phyloP scores from a whole-genome alignment of 495 filamentous ascomycete genomes.

The Penicillium manginii region DNA sequence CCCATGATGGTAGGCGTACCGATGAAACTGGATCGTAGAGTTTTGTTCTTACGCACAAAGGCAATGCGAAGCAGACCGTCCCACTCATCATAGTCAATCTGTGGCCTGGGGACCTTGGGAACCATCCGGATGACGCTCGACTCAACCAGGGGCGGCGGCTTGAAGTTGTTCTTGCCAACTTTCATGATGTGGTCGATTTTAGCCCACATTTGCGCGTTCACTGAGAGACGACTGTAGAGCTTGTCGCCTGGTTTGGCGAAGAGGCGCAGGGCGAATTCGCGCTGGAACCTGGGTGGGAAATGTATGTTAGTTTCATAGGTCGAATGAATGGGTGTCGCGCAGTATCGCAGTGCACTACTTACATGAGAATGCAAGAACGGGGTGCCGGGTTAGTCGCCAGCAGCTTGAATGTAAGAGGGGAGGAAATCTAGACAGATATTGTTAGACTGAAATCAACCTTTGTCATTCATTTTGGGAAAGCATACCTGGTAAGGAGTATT shows the following conservation, averaged over 20 bases:
- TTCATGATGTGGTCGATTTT: constrained; percentile 87
- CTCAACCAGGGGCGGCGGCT: constrained; percentile 89
- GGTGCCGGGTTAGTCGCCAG: constrained; percentile 77
- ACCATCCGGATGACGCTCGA: constrained; percentile 78
- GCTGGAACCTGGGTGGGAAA: constrained; percentile 48
- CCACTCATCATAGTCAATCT: constrained; percentile 92
- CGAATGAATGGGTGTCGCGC: constrained; percentile 7
- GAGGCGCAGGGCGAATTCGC: constrained; percentile 76
- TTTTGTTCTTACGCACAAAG: constrained; percentile 80
- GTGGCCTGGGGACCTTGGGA: constrained; percentile 78
- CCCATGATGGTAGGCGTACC: constrained; percentile 76
- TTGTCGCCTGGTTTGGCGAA: constrained; percentile 78
- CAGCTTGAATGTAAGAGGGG: constrained; percentile 87
- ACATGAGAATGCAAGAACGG: constrained; percentile 85
- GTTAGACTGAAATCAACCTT: not conserved
- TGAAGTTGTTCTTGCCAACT: constrained; percentile 93
- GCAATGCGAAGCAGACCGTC: constrained; percentile 84
- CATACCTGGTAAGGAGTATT: constrained; percentile 87
- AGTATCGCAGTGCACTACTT: constrained; percentile 30
- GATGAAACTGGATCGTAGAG: constrained; percentile 75
- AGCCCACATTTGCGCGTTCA: constrained; percentile 95
- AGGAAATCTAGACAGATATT: constrained; percentile 67
- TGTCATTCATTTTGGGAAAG: constrained; percentile 12
- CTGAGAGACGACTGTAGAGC: constrained; percentile 82
- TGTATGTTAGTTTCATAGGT: constrained; percentile 16